Conservation (phyloP, 2,329 filamentous ascomycete species). For the Stagonosporopsis tanaceti region DNA sequence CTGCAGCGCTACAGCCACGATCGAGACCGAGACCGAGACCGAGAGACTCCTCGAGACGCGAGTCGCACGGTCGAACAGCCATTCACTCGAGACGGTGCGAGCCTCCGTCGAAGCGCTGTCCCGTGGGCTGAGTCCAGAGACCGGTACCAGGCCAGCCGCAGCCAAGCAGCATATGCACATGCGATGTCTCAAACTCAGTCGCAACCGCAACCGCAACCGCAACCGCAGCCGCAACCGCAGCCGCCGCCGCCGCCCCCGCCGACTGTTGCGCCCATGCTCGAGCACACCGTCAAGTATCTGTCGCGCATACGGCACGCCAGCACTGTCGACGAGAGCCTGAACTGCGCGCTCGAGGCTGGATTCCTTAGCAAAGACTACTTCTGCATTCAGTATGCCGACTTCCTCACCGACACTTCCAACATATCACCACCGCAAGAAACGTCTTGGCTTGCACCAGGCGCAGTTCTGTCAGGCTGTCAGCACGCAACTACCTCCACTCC, state of each 20-base stretch:
- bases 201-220: constrained; percentile 25
- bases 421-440: constrained; percentile 62
- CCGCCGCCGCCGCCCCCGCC: constrained; percentile 34
- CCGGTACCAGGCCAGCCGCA: constrained; percentile 11
- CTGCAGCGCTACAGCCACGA: constrained; percentile 53
- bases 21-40: constrained; percentile 50
- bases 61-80: not conserved
- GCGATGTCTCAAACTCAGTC: constrained; percentile 19
- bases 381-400: constrained; percentile 59
- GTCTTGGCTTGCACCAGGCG: constrained; percentile 69
- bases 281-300: constrained; percentile 69
- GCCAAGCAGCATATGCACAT: constrained; percentile 33
- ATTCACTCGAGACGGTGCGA: not conserved
- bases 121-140: constrained; percentile 43
- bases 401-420: constrained; percentile 63
- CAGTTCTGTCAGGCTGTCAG: constrained; percentile 68
- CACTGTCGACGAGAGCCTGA: constrained; percentile 63
- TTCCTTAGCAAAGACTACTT: constrained; percentile 63
- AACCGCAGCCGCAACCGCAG: constrained; percentile 30
- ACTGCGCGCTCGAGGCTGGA: constrained; percentile 61
- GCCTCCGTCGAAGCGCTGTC: constrained; percentile 29
- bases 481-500: constrained; percentile 56
- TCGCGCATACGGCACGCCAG: constrained; percentile 63
- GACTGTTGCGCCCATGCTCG: constrained; percentile 53
- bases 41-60: constrained; percentile 17